These are phyloP conservation scores for Hirsutella rhossiliensis DNA, from an alignment of 2,329 filamentous ascomycete genomes.

Conservation along the genomic window DNA sequence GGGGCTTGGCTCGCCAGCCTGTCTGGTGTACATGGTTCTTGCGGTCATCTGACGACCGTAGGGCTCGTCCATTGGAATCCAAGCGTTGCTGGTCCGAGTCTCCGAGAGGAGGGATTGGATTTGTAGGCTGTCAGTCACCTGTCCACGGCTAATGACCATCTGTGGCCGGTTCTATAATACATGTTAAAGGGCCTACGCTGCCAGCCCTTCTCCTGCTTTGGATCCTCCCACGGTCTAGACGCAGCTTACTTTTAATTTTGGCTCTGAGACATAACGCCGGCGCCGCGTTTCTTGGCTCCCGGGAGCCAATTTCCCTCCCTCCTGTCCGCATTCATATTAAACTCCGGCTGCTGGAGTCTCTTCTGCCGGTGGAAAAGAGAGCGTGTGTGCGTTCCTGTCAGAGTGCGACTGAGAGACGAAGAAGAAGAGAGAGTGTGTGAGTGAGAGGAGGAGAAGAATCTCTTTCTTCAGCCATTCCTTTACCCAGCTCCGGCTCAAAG, in stretches of 20 bases:
- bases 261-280: neutral
- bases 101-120: no score
- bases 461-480: neutral
- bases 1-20: neutral
- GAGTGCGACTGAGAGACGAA: no score
- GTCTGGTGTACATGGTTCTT: neutral
- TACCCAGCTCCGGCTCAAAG: neutral
- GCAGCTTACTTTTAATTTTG: neutral
- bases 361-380: neutral
- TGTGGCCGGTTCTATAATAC: no score
- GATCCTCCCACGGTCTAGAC: neutral
- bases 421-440: neutral
- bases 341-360: neutral
- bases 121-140: no score
- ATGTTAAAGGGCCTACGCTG: neutral
- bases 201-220: neutral
- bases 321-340: neutral
- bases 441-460: neutral
- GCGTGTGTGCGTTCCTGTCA: neutral
- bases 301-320: neutral
- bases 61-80: no score
- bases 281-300: neutral
- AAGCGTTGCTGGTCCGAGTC: no score
- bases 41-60: neutral
- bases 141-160: no score